Evolutionary conservation across 441 rosid species (phyloP).

Genomic region (Hura crepitans): DNA sequence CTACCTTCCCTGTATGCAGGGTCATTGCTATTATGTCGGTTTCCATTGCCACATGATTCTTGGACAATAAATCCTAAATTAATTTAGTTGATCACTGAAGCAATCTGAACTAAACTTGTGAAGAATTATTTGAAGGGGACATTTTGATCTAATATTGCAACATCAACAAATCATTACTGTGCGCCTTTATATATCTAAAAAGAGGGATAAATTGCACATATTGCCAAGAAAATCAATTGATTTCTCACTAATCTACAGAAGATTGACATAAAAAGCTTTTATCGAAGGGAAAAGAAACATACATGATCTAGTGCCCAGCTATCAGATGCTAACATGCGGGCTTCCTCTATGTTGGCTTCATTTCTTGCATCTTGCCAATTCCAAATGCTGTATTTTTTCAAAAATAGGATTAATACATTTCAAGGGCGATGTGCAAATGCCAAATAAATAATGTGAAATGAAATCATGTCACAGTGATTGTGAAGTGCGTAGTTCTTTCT

Average conservation of each 20-base stretch:
- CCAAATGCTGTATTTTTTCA: slow-evolving; percentile 51
- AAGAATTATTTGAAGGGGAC: not conserved
- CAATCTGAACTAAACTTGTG: not conserved
- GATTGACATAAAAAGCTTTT: not conserved
- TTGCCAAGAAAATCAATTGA: not conserved
- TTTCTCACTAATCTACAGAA: not conserved
- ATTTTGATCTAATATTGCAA: not conserved
- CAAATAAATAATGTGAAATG: not conserved
- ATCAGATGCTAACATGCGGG: slow-evolving; percentile 75
- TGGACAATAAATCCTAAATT: too few relatives aligned
- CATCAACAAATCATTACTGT: slow-evolving; percentile 1
- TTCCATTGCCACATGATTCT: too few relatives aligned
- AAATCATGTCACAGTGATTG: not conserved
- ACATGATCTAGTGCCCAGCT: slow-evolving; percentile 73
- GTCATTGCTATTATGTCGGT: not conserved
- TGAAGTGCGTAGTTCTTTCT: not conserved
- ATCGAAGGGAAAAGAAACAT: slow-evolving; percentile 16
- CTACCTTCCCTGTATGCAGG: not conserved
- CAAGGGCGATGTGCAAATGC: not conserved
- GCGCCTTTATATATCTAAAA: not conserved
- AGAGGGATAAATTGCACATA: not conserved
- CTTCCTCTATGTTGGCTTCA: slow-evolving; percentile 61
- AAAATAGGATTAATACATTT: not conserved
- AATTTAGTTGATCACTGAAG: too few relatives aligned
- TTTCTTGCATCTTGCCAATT: slow-evolving; percentile 64